phyloP scores from a whole-genome alignment of 2,329 filamentous ascomycete genomes.

The Aureobasidium sp. region DNA sequence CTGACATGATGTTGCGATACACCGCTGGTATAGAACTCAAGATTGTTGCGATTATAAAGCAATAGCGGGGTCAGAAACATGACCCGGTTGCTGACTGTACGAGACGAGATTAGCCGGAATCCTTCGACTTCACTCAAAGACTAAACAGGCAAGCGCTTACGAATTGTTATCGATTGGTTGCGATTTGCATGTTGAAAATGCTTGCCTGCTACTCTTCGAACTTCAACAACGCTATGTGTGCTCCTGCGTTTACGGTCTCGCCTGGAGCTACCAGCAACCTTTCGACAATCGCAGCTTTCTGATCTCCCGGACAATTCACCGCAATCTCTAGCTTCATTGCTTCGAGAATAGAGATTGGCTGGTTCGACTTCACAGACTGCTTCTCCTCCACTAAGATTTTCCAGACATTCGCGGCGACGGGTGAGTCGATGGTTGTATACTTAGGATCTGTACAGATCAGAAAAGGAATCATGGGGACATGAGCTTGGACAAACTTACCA shows the following conservation, averaged over 20 bases:
- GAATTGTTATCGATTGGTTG: too few species aligned
- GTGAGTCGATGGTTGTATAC: slow-evolving; percentile 35
- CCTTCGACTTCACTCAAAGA: too few species aligned
- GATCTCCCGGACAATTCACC: slow-evolving; percentile 34
- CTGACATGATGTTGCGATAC: neutral
- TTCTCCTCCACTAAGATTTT: slow-evolving; percentile 37
- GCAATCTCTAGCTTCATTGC: slow-evolving; percentile 43
- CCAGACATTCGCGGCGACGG: slow-evolving; percentile 42
- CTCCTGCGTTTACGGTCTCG: slow-evolving; percentile 34
- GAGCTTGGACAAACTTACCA: slow-evolving; percentile 27
- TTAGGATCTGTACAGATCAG: slow-evolving; percentile 25
- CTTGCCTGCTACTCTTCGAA: slow-evolving; percentile 9
- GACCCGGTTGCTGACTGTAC: too few species aligned
- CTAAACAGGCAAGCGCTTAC: too few species aligned
- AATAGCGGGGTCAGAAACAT: neutral
- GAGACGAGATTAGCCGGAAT: too few species aligned
- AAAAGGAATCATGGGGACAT: neutral
- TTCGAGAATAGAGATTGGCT: slow-evolving; percentile 37
- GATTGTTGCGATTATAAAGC: too few species aligned
- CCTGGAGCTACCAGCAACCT: slow-evolving; percentile 38
- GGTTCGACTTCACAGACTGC: slow-evolving; percentile 29
- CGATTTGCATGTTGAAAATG: too few species aligned
- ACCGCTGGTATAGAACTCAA: too few species aligned
- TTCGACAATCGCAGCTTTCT: slow-evolving; percentile 30
- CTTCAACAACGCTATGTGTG: slow-evolving; percentile 27